Evolutionary conservation across 75 land plant genomes (phyloP).

Genomic region (Picea sitchensis): DNA sequence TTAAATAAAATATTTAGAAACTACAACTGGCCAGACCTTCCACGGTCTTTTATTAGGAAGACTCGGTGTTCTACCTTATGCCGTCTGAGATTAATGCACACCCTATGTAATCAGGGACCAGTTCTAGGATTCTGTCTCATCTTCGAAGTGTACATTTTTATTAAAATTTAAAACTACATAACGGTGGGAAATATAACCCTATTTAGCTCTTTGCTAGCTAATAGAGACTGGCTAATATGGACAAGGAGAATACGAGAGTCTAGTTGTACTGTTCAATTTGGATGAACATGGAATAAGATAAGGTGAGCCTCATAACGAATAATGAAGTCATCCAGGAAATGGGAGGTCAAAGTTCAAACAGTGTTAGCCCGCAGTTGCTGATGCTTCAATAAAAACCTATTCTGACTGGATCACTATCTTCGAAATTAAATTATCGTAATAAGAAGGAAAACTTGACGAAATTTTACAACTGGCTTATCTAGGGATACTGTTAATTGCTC

Average conservation of each 20-base stretch:
- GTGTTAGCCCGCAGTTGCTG: neutral
- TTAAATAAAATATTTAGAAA: neutral
- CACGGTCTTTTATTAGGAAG: neutral
- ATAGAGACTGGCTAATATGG: neutral
- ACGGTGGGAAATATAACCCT: neutral
- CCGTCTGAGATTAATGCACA: neutral
- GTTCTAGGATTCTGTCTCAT: neutral
- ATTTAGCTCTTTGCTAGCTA: neutral
- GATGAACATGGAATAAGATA: neutral
- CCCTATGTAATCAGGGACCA: neutral
- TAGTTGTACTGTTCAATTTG: neutral
- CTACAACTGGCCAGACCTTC: neutral
- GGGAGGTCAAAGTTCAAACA: neutral
- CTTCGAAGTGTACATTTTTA: neutral
- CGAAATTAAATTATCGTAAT: neutral
- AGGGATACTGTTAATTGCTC: neutral
- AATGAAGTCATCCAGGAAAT: neutral
- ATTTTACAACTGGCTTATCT: neutral
- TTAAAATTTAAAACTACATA: too few species aligned
- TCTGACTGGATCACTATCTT: neutral
- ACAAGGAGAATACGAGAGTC: neutral
- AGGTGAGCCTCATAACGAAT: neutral
- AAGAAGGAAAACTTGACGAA: neutral
- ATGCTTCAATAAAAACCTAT: neutral
- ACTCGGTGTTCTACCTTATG: neutral